Evolutionary conservation across 1,284 basidiomycete species (phyloP).

Genomic region (Xerocomus amazonicus): DNA sequence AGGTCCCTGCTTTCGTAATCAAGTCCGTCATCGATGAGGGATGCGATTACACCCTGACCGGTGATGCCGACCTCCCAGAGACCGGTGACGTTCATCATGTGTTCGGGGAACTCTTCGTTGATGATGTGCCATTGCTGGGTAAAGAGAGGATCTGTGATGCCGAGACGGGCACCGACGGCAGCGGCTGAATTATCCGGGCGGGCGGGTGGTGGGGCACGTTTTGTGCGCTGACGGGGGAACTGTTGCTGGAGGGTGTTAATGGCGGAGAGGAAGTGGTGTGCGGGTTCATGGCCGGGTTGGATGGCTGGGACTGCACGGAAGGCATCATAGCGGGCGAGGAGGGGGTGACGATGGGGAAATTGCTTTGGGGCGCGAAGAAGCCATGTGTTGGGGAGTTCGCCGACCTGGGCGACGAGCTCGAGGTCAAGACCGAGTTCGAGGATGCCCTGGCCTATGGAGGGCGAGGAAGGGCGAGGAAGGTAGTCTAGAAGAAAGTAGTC

Average conservation of each 20-base stretch:
- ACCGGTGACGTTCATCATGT: conserved; percentile 84
- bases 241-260: conserved; percentile 59
- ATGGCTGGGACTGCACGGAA: conserved; percentile 40
- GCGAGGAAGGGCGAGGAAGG: conserved; percentile 44
- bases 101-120: conserved; percentile 69
- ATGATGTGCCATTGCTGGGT: conserved; percentile 90
- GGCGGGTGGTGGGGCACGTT: conserved; percentile 65
- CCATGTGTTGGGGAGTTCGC: conserved; percentile 83
- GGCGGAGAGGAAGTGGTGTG: conserved; percentile 47
- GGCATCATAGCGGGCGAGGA: conserved; percentile 49
- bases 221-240: conserved; percentile 58
- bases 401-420: conserved; percentile 85
- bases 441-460: conserved; percentile 58
- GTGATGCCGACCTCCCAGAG: conserved; percentile 86
- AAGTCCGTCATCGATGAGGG: conserved; percentile 94
- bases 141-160: conserved; percentile 86
- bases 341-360: conserved; percentile 36
- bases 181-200: conserved; percentile 36
- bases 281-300: conserved; percentile 26
- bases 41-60: conserved; percentile 84
- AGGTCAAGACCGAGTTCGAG: conserved; percentile 70
- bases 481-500: conserved; percentile 90
- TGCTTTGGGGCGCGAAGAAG: conserved; percentile 65
- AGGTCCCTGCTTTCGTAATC: conserved; percentile 90
- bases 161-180: conserved; percentile 59